Evolutionary conservation across 2,329 filamentous ascomycete species (phyloP).

Genomic region (Fonsecaea monophora): DNA sequence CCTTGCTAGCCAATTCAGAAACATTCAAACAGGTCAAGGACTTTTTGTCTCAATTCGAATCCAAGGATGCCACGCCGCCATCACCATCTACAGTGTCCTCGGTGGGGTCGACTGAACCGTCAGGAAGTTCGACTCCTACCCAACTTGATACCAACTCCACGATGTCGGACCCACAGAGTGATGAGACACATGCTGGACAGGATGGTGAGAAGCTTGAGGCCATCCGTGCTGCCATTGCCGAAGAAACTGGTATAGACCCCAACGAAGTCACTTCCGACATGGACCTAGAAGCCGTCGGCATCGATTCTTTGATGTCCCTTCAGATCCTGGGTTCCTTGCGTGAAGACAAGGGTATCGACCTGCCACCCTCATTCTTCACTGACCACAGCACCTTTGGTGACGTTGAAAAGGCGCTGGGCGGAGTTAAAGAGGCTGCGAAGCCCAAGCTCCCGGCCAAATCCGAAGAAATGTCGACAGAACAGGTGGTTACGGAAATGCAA

Average conservation of each 20-base stretch:
- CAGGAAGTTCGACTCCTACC: conserved; percentile 23
- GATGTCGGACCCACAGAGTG: background rate
- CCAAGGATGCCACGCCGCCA: background rate
- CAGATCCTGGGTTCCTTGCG: conserved; percentile 51
- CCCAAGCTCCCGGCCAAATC: conserved; percentile 40
- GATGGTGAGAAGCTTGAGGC: conserved; percentile 44
- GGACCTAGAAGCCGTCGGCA: conserved; percentile 49
- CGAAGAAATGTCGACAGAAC: conserved; percentile 6
- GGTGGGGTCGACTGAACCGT: conserved; percentile 23
- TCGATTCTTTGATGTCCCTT: conserved; percentile 53
- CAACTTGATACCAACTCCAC: background rate
- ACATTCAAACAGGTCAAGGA: conserved; percentile 64
- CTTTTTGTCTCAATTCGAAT: conserved; percentile 48
- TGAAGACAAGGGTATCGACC: conserved; percentile 48
- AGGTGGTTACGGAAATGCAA: background rate
- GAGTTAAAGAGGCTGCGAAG: conserved; percentile 38
- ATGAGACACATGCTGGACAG: conserved; percentile 19
- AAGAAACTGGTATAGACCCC: conserved; percentile 49
- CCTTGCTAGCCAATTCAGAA: conserved; percentile 62
- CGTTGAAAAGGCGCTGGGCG: conserved; percentile 45
- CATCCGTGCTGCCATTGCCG: conserved; percentile 47
- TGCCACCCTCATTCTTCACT: conserved; percentile 49
- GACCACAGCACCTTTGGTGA: conserved; percentile 40
- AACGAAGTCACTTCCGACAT: conserved; percentile 46
- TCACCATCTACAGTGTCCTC: conserved; percentile 42